Base-by-base conservation (phyloP, 345 rosid species). In the Dimocarpus longan region DNA sequence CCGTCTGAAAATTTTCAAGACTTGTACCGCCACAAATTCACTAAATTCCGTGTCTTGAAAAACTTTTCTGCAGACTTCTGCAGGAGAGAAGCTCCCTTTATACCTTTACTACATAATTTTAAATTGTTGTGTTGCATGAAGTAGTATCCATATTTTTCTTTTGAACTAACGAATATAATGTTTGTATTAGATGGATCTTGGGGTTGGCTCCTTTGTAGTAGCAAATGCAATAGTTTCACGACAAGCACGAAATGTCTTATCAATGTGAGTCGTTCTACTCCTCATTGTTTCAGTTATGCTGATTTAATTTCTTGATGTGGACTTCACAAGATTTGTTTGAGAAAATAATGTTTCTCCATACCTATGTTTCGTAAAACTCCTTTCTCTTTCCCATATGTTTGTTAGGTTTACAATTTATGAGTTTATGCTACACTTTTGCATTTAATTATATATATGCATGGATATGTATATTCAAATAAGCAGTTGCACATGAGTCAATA, bases 141-240 rank as follows among this genome's bases (percentile, higher is more conserved):
- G 40, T 22, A 50, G 39, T 66, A 21, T 5, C 54, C 32, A 6
- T 10, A 15, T n/a, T 66, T 54, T 54, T 50, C 22, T 66, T 65
- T n/a, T 60, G 42, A 5, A 54, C 40, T 82, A 39, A 78, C 32
- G 24, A 43, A 24, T 28, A 10, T 43, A 70, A 12, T 77, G 43
- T 64, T 19, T 82, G 21, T 81, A 26, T 86, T 85, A 94, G 98
- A 94, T 94, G 99, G 98, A 94, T 88, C 89, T 94, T 77, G 99
- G 99, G 46, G 98, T 96, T 72, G 99, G 98, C 73, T 94, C 97
- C 77, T 96, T 96, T 90, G 90, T 92, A 42, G 54, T 92, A 57
- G 90, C 90, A 56, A 91, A 94, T 83, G 84, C 99, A 76, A 79
- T 94, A 75, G 93, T 91, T 75, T 95, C 97, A 73, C 88, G 91